Evolutionary conservation across 2,329 filamentous ascomycete species (phyloP).

Genomic region (Penicillium concentricum): DNA sequence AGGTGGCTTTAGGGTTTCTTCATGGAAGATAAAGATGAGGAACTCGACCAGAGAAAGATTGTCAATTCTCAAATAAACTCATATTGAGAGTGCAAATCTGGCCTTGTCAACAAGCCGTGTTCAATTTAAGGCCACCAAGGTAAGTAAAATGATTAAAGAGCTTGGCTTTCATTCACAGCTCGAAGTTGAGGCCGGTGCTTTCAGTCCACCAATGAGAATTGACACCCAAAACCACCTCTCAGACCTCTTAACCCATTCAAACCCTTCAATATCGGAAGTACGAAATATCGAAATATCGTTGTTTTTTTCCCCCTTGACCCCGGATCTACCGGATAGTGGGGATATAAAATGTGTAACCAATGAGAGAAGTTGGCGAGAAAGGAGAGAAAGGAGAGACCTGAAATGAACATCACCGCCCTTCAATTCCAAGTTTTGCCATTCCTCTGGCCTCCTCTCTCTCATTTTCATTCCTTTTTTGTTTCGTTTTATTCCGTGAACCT

Average conservation of each 20-base stretch:
- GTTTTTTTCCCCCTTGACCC: slow-evolving; percentile 15
- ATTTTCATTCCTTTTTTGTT: slow-evolving; percentile 2
- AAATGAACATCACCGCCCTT: background rate
- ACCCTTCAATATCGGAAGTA: background rate
- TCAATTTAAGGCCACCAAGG: background rate
- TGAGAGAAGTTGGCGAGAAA: slow-evolving; percentile 1
- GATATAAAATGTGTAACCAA: slow-evolving; percentile 18
- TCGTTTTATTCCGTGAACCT: background rate
- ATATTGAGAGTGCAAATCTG: background rate
- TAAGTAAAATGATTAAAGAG: background rate
- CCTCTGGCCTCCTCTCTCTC: background rate
- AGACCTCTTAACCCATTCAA: background rate
- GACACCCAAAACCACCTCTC: background rate
- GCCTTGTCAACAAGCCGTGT: background rate
- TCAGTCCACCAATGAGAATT: slow-evolving; percentile 16
- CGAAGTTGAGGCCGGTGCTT: slow-evolving; percentile 11
- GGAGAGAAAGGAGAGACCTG: background rate
- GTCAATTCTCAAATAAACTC: background rate
- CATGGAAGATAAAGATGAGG: background rate
- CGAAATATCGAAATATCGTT: background rate
- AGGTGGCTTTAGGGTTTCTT: background rate
- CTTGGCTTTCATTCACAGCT: background rate
- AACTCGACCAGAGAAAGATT: background rate
- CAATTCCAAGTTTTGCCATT: background rate
- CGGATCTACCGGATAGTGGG: slow-evolving; percentile 27